Percentiles rank a stretch among this genome's conserved stretches.
These are phyloP conservation scores for Neofusicoccum ribis DNA, from an alignment of 2,329 filamentous ascomycete genomes.

Conservation along the genomic window DNA sequence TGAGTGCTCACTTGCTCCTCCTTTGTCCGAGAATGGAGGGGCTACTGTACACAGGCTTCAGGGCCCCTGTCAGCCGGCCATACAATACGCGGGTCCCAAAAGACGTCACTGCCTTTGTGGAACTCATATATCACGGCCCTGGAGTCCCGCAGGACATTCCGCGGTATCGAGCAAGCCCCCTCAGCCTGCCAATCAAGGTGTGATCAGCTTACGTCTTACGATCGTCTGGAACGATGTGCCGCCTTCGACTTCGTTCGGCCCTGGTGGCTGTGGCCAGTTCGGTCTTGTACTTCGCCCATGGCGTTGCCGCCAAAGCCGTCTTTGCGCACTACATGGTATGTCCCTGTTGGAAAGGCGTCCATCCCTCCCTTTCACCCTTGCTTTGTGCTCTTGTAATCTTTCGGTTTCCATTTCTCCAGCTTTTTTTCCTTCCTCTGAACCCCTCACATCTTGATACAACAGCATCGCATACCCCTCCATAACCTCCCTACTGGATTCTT, in stretches of 20 bases:
- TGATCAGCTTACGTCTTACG: neutral
- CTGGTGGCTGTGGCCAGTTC: neutral
- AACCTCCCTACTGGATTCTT: too few species aligned
- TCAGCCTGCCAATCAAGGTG: neutral
- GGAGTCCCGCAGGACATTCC: neutral
- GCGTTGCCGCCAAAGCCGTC: neutral
- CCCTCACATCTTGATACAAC: too few species aligned
- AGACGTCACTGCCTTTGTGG: neutral
- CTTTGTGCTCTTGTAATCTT: neutral
- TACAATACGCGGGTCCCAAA: neutral
- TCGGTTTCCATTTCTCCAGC: neutral
- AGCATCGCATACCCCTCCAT: too few species aligned
- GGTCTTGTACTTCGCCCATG: neutral
- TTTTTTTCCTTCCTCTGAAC: too few species aligned
- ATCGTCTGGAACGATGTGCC: neutral
- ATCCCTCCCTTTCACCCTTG: neutral
- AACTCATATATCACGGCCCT: slow-evolving; percentile 5
- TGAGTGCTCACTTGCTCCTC: neutral
- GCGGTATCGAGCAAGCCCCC: neutral
- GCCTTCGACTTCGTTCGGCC: neutral
- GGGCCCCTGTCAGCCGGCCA: neutral
- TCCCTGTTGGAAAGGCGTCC: neutral
- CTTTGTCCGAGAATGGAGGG: neutral
- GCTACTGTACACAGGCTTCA: neutral
- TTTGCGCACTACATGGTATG: slow-evolving; percentile 13